phyloP scores from a whole-genome alignment of 1,284 basidiomycete species.

The Boletus sp. region DNA sequence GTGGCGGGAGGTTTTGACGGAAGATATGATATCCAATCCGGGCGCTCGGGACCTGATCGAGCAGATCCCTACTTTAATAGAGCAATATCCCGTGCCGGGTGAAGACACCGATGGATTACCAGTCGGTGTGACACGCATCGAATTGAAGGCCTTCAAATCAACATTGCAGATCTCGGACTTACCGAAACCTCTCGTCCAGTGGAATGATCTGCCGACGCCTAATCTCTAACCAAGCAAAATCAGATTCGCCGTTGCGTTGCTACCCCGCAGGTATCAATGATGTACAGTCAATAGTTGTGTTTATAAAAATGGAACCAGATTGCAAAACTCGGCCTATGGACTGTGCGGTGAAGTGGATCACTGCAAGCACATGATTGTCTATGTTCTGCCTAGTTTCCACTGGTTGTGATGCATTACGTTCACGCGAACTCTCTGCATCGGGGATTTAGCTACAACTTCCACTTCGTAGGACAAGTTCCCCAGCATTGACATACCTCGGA shows the following conservation, averaged over 20 bases:
- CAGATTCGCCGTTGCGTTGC: not conserved
- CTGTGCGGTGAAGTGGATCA: not conserved
- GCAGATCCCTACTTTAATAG: conserved; percentile 42
- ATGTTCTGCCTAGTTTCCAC: too few species aligned
- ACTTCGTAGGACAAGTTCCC: too few species aligned
- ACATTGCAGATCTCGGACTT: conserved; percentile 47
- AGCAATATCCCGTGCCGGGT: conserved; percentile 36
- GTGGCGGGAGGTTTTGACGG: conserved; percentile 53
- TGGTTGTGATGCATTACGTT: too few species aligned
- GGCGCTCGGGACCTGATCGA: conserved; percentile 49
- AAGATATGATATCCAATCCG: conserved; percentile 38
- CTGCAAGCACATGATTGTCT: too few species aligned
- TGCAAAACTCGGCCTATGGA: not conserved
- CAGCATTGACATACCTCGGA: too few species aligned
- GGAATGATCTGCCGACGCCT: conserved; percentile 61
- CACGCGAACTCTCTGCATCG: too few species aligned
- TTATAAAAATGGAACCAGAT: not conserved
- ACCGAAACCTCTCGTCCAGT: conserved; percentile 59
- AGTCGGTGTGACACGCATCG: conserved; percentile 56
- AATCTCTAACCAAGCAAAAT: conserved; percentile 35
- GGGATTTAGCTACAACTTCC: too few species aligned
- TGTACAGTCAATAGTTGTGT: not conserved
- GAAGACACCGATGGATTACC: conserved; percentile 48
- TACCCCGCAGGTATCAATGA: not conserved
- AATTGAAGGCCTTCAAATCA: conserved; percentile 72